A percentile compares a stretch with the other conserved stretches of the same genome.
Conservation (phyloP, 139 green algal species). For the Mesostigma viride region DNA sequence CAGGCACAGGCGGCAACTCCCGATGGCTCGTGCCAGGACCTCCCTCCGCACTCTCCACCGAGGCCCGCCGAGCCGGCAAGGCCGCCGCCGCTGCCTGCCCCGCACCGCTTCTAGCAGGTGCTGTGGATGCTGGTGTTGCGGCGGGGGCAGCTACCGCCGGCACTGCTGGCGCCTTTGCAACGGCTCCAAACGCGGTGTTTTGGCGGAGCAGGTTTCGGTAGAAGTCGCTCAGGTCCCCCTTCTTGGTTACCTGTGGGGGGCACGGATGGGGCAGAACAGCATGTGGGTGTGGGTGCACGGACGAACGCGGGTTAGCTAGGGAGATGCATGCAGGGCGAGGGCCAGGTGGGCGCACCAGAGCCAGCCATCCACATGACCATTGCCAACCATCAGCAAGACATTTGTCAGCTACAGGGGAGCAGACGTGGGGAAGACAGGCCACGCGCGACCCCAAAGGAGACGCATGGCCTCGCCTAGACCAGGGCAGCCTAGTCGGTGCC, state of each 20-base stretch:
- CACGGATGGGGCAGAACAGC: no score
- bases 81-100: no score
- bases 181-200: constrained; percentile 58
- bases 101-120: no score
- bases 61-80: no score
- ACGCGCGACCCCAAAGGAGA: not conserved
- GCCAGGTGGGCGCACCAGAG: no score
- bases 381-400: not conserved
- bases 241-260: constrained; percentile 30
- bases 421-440: not conserved
- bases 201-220: constrained; percentile 71
- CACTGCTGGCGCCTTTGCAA: not conserved
- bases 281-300: not conserved
- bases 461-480: not conserved
- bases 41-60: no score
- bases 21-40: no score
- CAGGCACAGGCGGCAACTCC: no score
- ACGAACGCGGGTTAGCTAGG: not conserved
- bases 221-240: constrained; percentile 72
- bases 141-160: not conserved
- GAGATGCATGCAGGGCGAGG: no score
- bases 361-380: no score
- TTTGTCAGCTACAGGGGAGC: not conserved
- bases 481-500: no score
- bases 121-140: no score